Evolutionary conservation across 345 rosid genomes (phyloP), one percentile per base, ranked within the genome.

Genomic region (Trapa incisa): DNA sequence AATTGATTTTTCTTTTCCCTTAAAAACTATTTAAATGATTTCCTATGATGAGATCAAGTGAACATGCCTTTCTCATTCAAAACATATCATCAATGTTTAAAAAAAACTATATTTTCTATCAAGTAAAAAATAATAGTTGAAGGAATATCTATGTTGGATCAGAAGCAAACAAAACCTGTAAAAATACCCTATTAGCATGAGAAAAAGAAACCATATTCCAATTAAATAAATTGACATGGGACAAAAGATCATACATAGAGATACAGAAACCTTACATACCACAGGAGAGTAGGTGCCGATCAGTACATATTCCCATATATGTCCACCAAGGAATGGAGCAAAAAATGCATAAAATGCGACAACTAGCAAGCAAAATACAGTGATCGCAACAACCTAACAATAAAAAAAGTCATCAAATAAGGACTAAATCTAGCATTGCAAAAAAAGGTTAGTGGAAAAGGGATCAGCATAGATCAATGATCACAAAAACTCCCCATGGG

Each of bases 281-380:
- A 94, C 95, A 22, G 93, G 95, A 35, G 99, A 82, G 82, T 91
- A 94, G 61, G 83, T 73, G 41, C 78, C 95, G 14, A 84, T 69
- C 69, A 91, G 77, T 68, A 77, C 78, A 67, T 81, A 94, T 75
- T 94, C 97, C 99, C 95, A 94, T 57, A 81, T 73, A 45, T 65
- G 94, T 73, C 99, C 97, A 74, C 99, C 96, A 74, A 87, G 81
- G 74, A 94, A 94, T 69, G 99, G 99, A 38, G 96, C 96, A 22
- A 91, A 87, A 71, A 94, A 94, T 22, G 99, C 92, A 82, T 91
- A 94, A 73, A 84, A 94, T 4, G 99, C 99, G 60, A 94, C 91
- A 70, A 78, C 86, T 74, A 94, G 69, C 75, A 91, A 85, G 83
- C 96, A 91, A 81, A 88, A 94, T 52, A 94, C 99, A 16, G 99